Evolutionary conservation across 495 filamentous ascomycete species (phyloP), one percentile per base, ranked within the genome.

Genomic region (Cladorrhinum samala): DNA sequence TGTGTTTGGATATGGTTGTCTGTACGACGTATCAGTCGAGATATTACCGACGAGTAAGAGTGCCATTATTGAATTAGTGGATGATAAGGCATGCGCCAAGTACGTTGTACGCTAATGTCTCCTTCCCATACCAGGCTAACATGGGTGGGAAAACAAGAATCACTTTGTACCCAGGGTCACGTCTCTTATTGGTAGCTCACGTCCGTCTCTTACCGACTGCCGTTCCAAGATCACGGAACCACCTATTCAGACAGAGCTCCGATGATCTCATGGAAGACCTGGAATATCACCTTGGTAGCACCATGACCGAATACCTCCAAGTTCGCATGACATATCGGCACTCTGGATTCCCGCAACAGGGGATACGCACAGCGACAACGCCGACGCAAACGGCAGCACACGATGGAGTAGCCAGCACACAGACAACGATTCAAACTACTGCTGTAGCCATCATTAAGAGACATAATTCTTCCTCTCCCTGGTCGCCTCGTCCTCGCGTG

Each of bases 191-290:
- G 8, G 46, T 77, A n/a, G 70, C 63, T 11, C 65, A 69, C 14
- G 46, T 77, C 3, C 60, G 54, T 2, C 60, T 71, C 11, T 54
- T 53, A 4, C 53, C 54, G 2, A 18, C 27, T 8, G 17, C 59
- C 4, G 25, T 38, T 20, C 36, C 46, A 11, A 53, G 30, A 14
- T 23, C 14, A 19, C 53, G 42, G n/a, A 45, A 54, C n/a, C 42
- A 55, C 7, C 60, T 63, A 42, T 33, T 50, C 1, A 66, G 63
- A 40, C 66, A 63, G 56, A 68, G 56, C 41, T 72, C 78, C 2
- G 72, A 76, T 24, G 68, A 73, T 36, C 66, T 81, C 11, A 76
- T 81, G 1, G 68, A 76, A 24, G 73, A 78, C 46, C 64, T 81
- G 16, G 75, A 80, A 46, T 61, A 58, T 20, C 67, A 76, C 36